Percentiles rank a stretch among this genome's conserved stretches.
Conservation (phyloP, 345 rosid genomes). For the Gossypium rotundifolium region DNA sequence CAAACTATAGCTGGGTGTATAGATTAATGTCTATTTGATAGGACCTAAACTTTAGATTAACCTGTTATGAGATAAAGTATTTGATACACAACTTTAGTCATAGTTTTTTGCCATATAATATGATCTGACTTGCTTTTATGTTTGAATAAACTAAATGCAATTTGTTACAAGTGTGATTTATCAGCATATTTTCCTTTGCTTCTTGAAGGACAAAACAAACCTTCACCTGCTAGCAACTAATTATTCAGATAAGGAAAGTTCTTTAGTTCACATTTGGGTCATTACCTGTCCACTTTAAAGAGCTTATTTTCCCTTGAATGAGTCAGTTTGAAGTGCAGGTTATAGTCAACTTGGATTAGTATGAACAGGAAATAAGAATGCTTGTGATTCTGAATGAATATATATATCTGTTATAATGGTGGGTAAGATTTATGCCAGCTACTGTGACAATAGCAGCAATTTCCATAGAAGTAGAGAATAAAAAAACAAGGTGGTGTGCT, state of each 20-base stretch:
- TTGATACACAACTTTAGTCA: neutral
- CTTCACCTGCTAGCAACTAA: neutral
- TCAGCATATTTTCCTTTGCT: neutral
- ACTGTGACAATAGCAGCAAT: neutral
- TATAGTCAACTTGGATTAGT: neutral
- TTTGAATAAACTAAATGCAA: neutral
- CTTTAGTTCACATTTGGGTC: neutral
- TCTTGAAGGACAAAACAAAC: neutral
- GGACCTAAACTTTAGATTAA: no score
- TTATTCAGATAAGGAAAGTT: neutral
- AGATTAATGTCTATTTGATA: no score
- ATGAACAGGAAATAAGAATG: neutral
- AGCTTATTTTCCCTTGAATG: neutral
- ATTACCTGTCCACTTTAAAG: neutral
- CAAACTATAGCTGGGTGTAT: no score
- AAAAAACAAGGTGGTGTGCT: neutral
- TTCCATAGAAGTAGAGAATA: neutral
- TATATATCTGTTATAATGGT: neutral
- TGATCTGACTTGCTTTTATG: neutral
- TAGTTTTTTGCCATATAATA: neutral
- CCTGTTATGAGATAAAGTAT: neutral
- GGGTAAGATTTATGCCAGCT: neutral
- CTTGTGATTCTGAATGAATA: neutral
- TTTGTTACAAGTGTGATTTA: neutral
- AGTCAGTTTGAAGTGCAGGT: neutral